Base-by-base conservation (phyloP, 139 green algal species). In the Micromonas commoda region DNA sequence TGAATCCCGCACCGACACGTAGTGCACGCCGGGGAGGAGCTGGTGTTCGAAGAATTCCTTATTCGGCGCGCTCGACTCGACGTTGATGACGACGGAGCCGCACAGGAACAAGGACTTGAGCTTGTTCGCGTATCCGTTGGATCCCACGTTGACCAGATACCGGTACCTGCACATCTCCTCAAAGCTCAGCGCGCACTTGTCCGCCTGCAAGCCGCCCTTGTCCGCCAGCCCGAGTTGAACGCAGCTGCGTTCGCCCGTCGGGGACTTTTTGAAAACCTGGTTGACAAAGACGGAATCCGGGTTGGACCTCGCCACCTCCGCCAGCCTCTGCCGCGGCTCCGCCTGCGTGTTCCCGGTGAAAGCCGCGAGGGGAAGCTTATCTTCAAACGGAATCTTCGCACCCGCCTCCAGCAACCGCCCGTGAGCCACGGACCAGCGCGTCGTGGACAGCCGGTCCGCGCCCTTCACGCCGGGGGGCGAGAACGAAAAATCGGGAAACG, bases 31-130 rank as follows among this genome's bases (percentile, higher is more conserved):
- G n/a, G n/a, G n/a, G n/a, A n/a, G n/a, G n/a, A 64, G 53, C 53
- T 64, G 53, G 21, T 26, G 53, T 23, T 64, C 53, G 53, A 64
- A 64, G 53, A 64, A 64, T 23, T 64, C 53, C 21, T 64, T 21
- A 23, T 64, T 64, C 21, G 53, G 53, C 53, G 53, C 21, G 53
- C 53, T 23, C 23, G 21, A 23, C 21, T 23, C 21, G 21, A 64
- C 53, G 53, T 64, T 26, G 21, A 64, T 21, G 21, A 64, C 53
- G 21, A 64, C 53, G 23, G 53, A 64, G 53, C 53, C 53, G 53
- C 53, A 64, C 53, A 64, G 53, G 53, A 64, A 64, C 53, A 64
- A 64, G 53, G 21, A 64, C 53, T 64, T 64, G 21, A 64, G 53
- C 53, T 64, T 64, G 53, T 64, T 64, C 53, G 53, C 53, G 53